A percentile compares a stretch with the other conserved stretches of the same genome.
Evolutionary conservation across 495 filamentous ascomycete species (phyloP).

Genomic region (Xylaria cubensis): DNA sequence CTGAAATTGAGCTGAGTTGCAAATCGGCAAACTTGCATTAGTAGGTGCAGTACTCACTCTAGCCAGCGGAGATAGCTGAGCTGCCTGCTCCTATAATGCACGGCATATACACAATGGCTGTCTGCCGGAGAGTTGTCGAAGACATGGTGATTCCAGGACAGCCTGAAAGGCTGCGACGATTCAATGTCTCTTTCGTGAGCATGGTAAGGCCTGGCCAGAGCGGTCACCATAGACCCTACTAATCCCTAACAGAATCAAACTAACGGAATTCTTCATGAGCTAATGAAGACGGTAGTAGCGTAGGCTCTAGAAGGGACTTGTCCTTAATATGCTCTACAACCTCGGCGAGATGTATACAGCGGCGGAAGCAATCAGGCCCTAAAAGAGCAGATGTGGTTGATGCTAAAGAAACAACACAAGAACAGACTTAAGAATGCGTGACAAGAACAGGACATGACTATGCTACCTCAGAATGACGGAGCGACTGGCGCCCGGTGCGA

Average conservation of each 20-base stretch:
- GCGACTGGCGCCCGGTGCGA: neutral
- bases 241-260: too few relatives aligned
- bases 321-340: too few relatives aligned
- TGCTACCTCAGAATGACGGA: neutral
- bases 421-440: neutral
- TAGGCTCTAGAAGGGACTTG: too few relatives aligned
- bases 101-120: conserved; percentile 90
- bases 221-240: too few relatives aligned
- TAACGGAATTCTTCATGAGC: too few relatives aligned
- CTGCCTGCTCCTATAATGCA: conserved; percentile 87
- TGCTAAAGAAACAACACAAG: too few relatives aligned
- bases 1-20: neutral
- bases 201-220: conserved; percentile 77
- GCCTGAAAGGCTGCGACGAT: conserved; percentile 82
- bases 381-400: too few relatives aligned
- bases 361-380: too few relatives aligned
- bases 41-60: neutral
- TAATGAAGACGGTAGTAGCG: too few relatives aligned
- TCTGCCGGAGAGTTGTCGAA: conserved; percentile 81
- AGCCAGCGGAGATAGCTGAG: conserved; percentile 71
- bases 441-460: neutral
- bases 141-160: conserved; percentile 91
- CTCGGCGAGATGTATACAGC: too few relatives aligned
- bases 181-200: conserved; percentile 78
- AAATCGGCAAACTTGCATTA: neutral